phyloP scores from a whole-genome alignment of 148 eudicot genomes.

The Persicaria maculosa region DNA sequence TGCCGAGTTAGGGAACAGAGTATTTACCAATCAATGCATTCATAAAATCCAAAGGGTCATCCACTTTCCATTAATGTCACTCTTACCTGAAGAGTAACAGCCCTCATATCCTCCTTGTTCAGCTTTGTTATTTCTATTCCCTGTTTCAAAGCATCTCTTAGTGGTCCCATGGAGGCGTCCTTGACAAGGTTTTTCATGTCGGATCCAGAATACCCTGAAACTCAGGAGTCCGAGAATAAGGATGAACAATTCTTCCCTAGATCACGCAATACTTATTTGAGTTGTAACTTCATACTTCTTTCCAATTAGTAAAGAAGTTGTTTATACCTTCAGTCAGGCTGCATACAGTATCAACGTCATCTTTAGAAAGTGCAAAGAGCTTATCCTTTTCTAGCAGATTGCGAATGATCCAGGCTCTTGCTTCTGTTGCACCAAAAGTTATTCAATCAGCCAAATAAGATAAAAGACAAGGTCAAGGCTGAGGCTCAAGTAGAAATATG shows the following conservation, averaged over 20 bases:
- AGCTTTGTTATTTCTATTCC: slow-evolving; percentile 73
- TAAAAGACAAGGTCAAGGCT: slow-evolving; percentile 7
- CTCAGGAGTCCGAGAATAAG: neutral
- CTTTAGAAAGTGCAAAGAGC: slow-evolving; percentile 67
- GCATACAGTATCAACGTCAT: slow-evolving; percentile 66
- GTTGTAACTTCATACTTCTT: neutral
- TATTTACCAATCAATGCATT: neutral
- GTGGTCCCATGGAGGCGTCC: slow-evolving; percentile 99
- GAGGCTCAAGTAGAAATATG: slow-evolving; percentile 9
- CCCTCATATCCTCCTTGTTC: slow-evolving; percentile 91
- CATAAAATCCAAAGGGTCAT: neutral
- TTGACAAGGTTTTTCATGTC: slow-evolving; percentile 98
- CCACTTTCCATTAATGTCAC: neutral
- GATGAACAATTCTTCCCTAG: neutral
- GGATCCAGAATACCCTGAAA: slow-evolving; percentile 92
- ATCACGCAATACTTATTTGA: neutral
- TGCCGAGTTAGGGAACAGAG: neutral
- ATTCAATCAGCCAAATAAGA: neutral
- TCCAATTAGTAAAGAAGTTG: neutral
- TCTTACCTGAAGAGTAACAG: slow-evolving; percentile 67
- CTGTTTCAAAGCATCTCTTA: slow-evolving; percentile 83
- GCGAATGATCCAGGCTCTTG: slow-evolving; percentile 86
- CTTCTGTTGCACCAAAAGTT: slow-evolving; percentile 43
- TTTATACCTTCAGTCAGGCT: slow-evolving; percentile 75
- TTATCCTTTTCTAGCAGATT: slow-evolving; percentile 86